Conservation (phyloP, 441 rosid genomes). For the Corymbia citriodora region DNA sequence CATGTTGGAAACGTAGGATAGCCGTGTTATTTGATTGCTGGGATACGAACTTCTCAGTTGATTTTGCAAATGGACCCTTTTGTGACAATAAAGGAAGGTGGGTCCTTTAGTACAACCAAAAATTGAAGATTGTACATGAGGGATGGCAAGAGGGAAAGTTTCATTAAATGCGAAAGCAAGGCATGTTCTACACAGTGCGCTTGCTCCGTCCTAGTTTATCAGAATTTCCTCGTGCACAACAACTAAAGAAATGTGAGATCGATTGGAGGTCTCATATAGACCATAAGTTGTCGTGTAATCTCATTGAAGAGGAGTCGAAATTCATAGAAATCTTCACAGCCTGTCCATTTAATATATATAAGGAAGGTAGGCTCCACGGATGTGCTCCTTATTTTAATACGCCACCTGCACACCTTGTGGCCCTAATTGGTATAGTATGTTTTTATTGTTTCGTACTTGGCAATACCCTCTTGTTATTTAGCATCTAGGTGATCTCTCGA, state of each 20-base stretch:
- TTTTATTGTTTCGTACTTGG: no score
- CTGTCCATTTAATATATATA: no score
- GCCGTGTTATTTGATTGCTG: not conserved
- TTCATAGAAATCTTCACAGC: no score
- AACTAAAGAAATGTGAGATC: not conserved
- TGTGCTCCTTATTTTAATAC: no score
- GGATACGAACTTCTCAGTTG: not conserved
- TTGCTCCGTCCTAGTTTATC: not conserved
- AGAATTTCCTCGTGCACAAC: not conserved
- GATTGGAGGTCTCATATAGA: not conserved
- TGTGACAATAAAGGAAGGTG: not conserved
- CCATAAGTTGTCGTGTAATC: not conserved
- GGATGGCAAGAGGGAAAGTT: not conserved
- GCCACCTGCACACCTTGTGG: no score
- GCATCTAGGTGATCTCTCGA: no score
- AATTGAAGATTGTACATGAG: not conserved
- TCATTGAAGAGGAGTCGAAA: no score
- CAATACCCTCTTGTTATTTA: no score
- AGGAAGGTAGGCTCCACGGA: no score
- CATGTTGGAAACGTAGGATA: not conserved
- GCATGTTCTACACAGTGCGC: not conserved
- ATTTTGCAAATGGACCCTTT: not conserved
- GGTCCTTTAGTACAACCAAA: not conserved
- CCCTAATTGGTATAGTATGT: no score
- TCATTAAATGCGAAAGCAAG: not conserved